Evolutionary conservation across 345 rosid species (phyloP).

Genomic region (Atalantia buxifolia): DNA sequence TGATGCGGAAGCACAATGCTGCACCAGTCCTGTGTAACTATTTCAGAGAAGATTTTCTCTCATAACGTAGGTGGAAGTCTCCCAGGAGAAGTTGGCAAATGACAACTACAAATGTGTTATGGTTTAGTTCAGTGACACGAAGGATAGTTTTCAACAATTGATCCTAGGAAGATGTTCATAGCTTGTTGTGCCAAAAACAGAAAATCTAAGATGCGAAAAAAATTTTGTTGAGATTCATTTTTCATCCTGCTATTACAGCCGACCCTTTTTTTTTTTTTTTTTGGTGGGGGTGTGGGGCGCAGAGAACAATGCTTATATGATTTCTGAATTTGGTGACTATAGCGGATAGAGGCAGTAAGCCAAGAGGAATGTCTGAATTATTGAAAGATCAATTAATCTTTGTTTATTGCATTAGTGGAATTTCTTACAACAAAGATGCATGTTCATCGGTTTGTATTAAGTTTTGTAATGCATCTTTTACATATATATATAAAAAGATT

Average conservation of each 20-base stretch:
- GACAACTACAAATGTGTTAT: neutral
- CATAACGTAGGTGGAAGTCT: constrained; percentile 16
- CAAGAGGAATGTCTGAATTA: neutral
- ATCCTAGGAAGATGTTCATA: constrained; percentile 17
- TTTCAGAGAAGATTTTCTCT: neutral
- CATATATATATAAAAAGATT: too few relatives aligned
- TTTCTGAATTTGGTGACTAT: neutral
- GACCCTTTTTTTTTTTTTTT: neutral
- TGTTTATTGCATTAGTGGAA: neutral
- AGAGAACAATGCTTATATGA: neutral
- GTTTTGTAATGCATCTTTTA: too few relatives aligned
- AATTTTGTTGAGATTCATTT: constrained; percentile 17
- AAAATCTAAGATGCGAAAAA: constrained; percentile 11
- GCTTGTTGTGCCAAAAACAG: constrained; percentile 17
- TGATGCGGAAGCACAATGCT: constrained; percentile 21
- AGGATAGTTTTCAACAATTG: constrained; percentile 11
- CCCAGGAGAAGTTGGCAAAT: constrained; percentile 7
- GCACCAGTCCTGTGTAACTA: neutral
- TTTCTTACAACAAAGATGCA: too few relatives aligned
- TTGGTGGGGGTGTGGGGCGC: too few relatives aligned
- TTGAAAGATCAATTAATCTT: neutral
- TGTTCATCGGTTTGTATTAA: too few relatives aligned
- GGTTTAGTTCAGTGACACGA: constrained; percentile 10
- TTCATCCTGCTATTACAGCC: neutral
- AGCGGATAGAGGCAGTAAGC: neutral